A percentile compares a stretch with the other conserved stretches of the same genome.
These are phyloP conservation scores for Prunus mume DNA, from an alignment of 306 rosid genomes.

Conservation along the genomic window DNA sequence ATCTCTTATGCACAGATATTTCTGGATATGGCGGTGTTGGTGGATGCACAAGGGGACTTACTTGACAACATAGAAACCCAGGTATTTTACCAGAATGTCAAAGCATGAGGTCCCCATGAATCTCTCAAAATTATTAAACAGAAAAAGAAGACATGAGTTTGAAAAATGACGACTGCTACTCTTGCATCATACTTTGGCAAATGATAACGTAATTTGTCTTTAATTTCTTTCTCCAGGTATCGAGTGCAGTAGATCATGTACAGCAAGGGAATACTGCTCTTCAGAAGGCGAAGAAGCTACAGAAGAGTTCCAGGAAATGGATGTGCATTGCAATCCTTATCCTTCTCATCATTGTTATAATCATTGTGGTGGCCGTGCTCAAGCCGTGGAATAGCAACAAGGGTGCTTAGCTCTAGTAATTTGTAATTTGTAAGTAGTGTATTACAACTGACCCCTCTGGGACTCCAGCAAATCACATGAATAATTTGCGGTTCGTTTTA, in stretches of 20 bases:
- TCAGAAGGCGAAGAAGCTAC: constrained; percentile 71
- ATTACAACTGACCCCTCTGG: neutral
- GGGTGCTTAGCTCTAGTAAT: constrained; percentile 45
- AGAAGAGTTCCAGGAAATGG: constrained; percentile 84
- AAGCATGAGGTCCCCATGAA: neutral
- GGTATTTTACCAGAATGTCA: constrained; percentile 36
- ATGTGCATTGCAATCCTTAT: constrained; percentile 86
- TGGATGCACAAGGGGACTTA: constrained; percentile 90
- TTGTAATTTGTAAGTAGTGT: neutral
- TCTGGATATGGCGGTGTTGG: constrained; percentile 87
- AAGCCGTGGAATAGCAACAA: constrained; percentile 64
- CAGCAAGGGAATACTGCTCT: constrained; percentile 80
- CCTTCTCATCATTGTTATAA: constrained; percentile 60
- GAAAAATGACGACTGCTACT: neutral
- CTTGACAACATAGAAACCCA: constrained; percentile 89
- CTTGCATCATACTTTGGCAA: neutral
- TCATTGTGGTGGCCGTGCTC: constrained; percentile 57
- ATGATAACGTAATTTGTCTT: neutral
- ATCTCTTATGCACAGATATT: constrained; percentile 71
- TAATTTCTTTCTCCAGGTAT: constrained; percentile 46
- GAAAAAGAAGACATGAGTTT: neutral
- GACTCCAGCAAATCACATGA: neutral
- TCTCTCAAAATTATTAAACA: neutral
- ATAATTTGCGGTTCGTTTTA: neutral
- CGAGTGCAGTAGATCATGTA: constrained; percentile 92